Evolutionary conservation across 2,329 filamentous ascomycete species (phyloP), one percentile per base, ranked within the genome.

Genomic region (Biscogniauxia sp.): DNA sequence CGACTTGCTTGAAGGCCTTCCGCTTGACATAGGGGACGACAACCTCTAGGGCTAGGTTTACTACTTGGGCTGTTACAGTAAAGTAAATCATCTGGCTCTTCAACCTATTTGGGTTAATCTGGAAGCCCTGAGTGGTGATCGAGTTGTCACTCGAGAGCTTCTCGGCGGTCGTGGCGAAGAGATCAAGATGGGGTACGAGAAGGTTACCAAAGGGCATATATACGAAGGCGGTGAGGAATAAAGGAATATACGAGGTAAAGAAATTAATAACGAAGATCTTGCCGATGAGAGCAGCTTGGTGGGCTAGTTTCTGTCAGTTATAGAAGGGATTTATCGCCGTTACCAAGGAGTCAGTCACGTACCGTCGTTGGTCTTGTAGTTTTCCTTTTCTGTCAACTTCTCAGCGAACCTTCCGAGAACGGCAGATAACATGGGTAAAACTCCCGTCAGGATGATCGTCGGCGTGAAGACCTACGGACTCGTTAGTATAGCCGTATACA

Each of bases 231-330:
- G 93, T 97, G 19, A 98, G 84, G 72, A 96, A 88, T n/a, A 96
- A 88, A 0, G 92, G 91, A 56, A 96, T 87, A 74, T 97, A 98
- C 0, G 93, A 96, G 5, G 93, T 96, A 76, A 98, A 94, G 77
- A 97, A 97, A 79, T 97, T 96, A 71, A 98, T 85, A 15, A 98
- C 88, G 71, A 99, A 98, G 37, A 96, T 90, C 80, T 99, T 99
- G 61, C 91, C 88, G 0, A 95, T 92, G 72, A 97, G 85, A 1
- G 93, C 90, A 20, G 90, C 86, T 62, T 96, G 87, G 70, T 97
- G 90, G 15, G 88, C 88, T 87, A 65, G 9, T 23, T 5, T 7
- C 54, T 20, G 28, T 70, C 58, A 68, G 62, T 13, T 13, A 32
- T 32, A 13, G 28, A 32, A 7, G 7, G 28, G 2, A 3, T 32